These are phyloP conservation scores for Prunus fruticosa DNA, from an alignment of 306 rosid genomes.

Conservation along the genomic window DNA sequence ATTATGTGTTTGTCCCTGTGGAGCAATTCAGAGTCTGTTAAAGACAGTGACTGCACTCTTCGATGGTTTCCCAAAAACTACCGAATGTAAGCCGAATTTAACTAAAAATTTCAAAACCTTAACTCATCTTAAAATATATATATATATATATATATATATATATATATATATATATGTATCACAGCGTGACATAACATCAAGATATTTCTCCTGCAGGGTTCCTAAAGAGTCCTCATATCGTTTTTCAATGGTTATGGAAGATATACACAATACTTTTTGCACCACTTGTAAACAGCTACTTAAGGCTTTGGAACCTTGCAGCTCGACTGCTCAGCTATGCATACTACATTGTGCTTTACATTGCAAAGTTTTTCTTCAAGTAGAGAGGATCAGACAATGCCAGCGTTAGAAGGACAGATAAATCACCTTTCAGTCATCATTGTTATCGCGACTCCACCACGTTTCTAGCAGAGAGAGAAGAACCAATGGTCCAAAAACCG, in stretches of 20 bases:
- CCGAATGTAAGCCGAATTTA: constrained; percentile 48
- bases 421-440: constrained; percentile 45
- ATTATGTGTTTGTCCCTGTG: constrained; percentile 3
- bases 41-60: constrained; percentile 57
- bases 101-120: not conserved
- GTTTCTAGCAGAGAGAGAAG: constrained; percentile 47
- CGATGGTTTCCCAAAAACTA: constrained; percentile 52
- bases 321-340: constrained; percentile 24
- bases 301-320: constrained; percentile 33
- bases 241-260: constrained; percentile 39
- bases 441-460: constrained; percentile 33
- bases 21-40: constrained; percentile 46
- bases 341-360: constrained; percentile 26
- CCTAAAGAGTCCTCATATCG: constrained; percentile 43
- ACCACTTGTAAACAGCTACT: constrained; percentile 49
- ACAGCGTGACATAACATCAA: not conserved
- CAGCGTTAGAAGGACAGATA: not conserved
- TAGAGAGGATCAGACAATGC: constrained; percentile 8
- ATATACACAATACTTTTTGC: constrained; percentile 39
- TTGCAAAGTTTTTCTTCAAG: constrained; percentile 39
- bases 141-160: no score
- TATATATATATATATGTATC: not conserved
- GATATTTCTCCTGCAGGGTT: constrained; percentile 55
- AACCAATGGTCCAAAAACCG: constrained; percentile 58
- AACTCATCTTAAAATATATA: not conserved